Evolutionary conservation across 2,329 filamentous ascomycete species (phyloP).

Genomic region (Fusarium sp.): DNA sequence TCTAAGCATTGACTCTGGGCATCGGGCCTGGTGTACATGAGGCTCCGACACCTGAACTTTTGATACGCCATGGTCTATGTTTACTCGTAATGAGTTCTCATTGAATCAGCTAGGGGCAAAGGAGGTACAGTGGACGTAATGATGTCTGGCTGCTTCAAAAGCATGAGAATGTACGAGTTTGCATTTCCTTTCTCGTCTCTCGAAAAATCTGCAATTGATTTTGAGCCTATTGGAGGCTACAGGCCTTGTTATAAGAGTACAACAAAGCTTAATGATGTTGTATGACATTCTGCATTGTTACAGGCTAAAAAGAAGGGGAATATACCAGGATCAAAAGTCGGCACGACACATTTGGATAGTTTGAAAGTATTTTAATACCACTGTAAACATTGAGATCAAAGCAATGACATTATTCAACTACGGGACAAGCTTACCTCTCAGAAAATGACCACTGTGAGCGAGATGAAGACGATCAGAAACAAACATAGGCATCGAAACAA

Average conservation of each 20-base stretch:
- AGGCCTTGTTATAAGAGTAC: neutral
- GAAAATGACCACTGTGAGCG: neutral
- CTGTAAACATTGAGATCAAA: neutral
- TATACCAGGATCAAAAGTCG: slow-evolving; percentile 8
- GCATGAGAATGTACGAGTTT: slow-evolving; percentile 6
- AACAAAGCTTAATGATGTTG: slow-evolving; percentile 2
- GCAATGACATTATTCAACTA: neutral
- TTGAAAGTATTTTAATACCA: slow-evolving; percentile 1
- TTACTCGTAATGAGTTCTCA: neutral
- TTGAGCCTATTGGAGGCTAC: neutral
- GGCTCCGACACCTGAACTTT: neutral
- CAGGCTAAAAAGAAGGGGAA: slow-evolving; percentile 5
- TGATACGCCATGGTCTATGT: neutral
- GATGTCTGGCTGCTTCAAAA: slow-evolving; percentile 7
- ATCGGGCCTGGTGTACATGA: neutral
- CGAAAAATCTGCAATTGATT: slow-evolving; percentile 8
- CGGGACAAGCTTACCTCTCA: neutral
- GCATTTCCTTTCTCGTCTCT: slow-evolving; percentile 16
- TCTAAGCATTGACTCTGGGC: neutral
- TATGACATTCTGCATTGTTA: neutral
- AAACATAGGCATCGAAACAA: neutral
- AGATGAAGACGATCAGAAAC: neutral
- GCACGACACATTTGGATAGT: neutral
- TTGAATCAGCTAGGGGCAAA: neutral
- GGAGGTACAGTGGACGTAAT: slow-evolving; percentile 2